A percentile compares a stretch with the other conserved stretches of the same genome.
Conservation (phyloP, 2,329 filamentous ascomycete species). For the Rhytidhysteron rufulum region DNA sequence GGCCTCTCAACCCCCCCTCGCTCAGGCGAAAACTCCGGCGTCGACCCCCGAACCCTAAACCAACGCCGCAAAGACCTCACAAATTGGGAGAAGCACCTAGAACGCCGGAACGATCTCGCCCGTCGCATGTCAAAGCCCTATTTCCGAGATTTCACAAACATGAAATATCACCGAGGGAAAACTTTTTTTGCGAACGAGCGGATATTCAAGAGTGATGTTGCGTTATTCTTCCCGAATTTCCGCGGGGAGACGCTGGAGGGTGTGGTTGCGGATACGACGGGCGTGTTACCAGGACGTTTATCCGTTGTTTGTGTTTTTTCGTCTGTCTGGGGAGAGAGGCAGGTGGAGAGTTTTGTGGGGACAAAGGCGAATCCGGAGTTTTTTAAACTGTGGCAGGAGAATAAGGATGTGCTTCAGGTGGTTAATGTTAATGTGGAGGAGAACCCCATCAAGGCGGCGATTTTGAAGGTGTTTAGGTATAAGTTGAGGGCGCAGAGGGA, state of each 20-base stretch:
- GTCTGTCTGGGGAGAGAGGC: constrained; percentile 78
- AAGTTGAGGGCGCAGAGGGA: constrained; percentile 46
- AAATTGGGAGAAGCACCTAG: constrained; percentile 78
- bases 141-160: constrained; percentile 91
- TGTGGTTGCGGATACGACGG: constrained; percentile 63
- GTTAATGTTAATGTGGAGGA: constrained; percentile 89
- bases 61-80: constrained; percentile 77
- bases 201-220: constrained; percentile 77
- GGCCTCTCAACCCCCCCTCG: constrained; percentile 72
- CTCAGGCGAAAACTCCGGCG: constrained; percentile 76
- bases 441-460: constrained; percentile 61
- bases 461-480: constrained; percentile 54
- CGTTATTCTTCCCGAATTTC: constrained; percentile 93
- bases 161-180: constrained; percentile 77
- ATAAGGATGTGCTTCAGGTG: constrained; percentile 60
- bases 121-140: constrained; percentile 80
- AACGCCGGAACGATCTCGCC: constrained; percentile 72
- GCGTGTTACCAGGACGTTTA: constrained; percentile 66
- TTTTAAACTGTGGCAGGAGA: constrained; percentile 55
- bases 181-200: constrained; percentile 81
- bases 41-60: constrained; percentile 63
- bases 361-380: constrained; percentile 66
- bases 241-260: constrained; percentile 71
- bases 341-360: constrained; percentile 67
- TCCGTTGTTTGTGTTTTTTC: constrained; percentile 79